A percentile compares a stretch with the other conserved stretches of the same genome.
These are phyloP conservation scores for Leccinum longicurvipes DNA, from an alignment of 768 basidiomycete species.

Conservation along the genomic window DNA sequence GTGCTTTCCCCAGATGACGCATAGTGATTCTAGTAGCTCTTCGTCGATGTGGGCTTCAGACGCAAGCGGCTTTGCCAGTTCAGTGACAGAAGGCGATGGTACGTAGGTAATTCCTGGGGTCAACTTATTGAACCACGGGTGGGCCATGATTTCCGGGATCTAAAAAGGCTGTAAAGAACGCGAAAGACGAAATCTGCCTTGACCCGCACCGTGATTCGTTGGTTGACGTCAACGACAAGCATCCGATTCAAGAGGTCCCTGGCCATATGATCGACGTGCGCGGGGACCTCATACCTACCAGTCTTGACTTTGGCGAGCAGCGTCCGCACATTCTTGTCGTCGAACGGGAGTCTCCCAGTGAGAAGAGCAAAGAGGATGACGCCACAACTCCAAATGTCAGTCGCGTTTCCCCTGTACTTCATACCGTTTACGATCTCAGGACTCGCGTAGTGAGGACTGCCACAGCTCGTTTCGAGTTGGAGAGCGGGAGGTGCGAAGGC, in stretches of 20 bases:
- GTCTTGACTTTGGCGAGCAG: slow-evolving; percentile 84
- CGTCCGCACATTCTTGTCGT: slow-evolving; percentile 78
- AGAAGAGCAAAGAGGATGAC: slow-evolving; percentile 90
- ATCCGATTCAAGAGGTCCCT: slow-evolving; percentile 81
- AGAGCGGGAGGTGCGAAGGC: slow-evolving; percentile 85
- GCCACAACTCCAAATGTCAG: slow-evolving; percentile 96
- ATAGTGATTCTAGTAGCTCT: slow-evolving; percentile 74
- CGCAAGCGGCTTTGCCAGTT: slow-evolving; percentile 66
- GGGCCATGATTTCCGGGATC: slow-evolving; percentile 83
- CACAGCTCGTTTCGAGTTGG: slow-evolving; percentile 91
- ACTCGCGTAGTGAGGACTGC: slow-evolving; percentile 94
- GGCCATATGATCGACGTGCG: slow-evolving; percentile 77
- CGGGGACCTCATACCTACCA: slow-evolving; percentile 82
- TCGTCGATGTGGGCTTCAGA: slow-evolving; percentile 70
- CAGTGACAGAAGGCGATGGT: slow-evolving; percentile 58
- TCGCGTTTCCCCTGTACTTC: slow-evolving; percentile 84
- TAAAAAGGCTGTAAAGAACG: slow-evolving; percentile 29
- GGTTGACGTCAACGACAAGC: slow-evolving; percentile 81
- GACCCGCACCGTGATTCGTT: slow-evolving; percentile 67
- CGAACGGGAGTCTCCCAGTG: slow-evolving; percentile 89
- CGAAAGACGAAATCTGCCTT: neutral
- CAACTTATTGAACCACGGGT: slow-evolving; percentile 74
- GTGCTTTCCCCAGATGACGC: slow-evolving; percentile 81
- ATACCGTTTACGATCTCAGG: slow-evolving; percentile 94
- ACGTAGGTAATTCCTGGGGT: slow-evolving; percentile 48